A percentile compares a stretch with the other conserved stretches of the same genome.
These are phyloP conservation scores for Phytopythium helicoides DNA, from an alignment of 352 stramenopile genomes.

Conservation along the genomic window DNA sequence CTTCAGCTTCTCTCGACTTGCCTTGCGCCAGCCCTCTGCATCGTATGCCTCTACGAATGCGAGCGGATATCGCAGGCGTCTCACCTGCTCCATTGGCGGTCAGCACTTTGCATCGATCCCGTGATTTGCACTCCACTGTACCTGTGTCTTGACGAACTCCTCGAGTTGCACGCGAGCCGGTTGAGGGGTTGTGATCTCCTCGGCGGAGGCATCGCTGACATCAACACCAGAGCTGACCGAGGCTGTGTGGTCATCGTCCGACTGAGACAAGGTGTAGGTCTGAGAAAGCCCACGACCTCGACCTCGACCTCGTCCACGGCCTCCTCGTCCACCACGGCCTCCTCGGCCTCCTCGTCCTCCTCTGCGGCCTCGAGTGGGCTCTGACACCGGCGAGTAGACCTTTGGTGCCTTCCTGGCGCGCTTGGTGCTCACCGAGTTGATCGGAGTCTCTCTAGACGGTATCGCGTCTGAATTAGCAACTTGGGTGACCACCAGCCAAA, in stretches of 20 bases:
- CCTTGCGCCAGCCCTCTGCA: conserved; percentile 72
- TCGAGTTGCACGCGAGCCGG: conserved; percentile 30
- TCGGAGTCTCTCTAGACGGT: background rate
- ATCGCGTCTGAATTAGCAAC: background rate
- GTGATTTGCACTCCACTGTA: conserved; percentile 6
- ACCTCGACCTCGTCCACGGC: background rate
- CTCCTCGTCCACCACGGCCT: background rate
- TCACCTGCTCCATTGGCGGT: conserved; percentile 25
- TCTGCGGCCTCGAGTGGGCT: background rate
- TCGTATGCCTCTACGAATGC: conserved; percentile 87
- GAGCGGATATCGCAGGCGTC: conserved; percentile 54
- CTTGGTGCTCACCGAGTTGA: background rate
- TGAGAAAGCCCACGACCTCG: background rate
- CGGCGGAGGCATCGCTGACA: conserved; percentile 1
- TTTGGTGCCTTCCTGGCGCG: conserved; percentile 10
- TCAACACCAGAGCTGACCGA: conserved; percentile 1
- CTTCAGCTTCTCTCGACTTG: conserved; percentile 79
- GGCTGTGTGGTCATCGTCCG: background rate
- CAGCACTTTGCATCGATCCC: conserved; percentile 4
- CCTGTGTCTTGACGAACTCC: conserved; percentile 38
- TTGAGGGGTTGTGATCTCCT: background rate
- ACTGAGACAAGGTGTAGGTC: background rate
- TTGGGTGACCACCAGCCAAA: too few relatives aligned
- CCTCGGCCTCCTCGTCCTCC: background rate
- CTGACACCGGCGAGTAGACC: conserved; percentile 18